Conservation (phyloP, 768 basidiomycete species). For the Nidula microcarpa region DNA sequence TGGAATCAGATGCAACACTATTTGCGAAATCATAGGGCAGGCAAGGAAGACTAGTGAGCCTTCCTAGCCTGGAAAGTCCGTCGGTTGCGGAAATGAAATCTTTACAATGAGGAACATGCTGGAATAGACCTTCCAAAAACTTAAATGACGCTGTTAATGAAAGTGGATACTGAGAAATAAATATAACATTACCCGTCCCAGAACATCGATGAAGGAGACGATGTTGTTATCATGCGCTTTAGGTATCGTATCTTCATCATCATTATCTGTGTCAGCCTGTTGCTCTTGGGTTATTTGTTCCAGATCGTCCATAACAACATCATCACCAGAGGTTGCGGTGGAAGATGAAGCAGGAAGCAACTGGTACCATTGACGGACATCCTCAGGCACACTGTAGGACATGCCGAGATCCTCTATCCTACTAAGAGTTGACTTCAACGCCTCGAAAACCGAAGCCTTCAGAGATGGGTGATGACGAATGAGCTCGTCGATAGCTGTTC, state of each 20-base stretch:
- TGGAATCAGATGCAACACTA: conserved; percentile 79
- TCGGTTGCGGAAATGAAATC: conserved; percentile 81
- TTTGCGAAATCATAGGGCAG: conserved; percentile 87
- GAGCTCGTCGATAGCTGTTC: conserved; percentile 90
- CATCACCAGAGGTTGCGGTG: conserved; percentile 20
- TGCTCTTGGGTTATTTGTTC: conserved; percentile 10
- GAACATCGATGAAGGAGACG: conserved; percentile 75
- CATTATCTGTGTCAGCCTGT: conserved; percentile 12
- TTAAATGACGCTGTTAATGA: conserved; percentile 21
- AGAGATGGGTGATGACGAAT: conserved; percentile 92
- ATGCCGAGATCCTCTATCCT: conserved; percentile 75
- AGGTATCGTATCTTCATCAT: conserved; percentile 19
- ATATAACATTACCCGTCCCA: conserved; percentile 59
- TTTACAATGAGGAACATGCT: conserved; percentile 83
- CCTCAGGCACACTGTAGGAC: conserved; percentile 49
- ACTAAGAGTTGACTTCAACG: conserved; percentile 65
- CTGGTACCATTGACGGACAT: conserved; percentile 66
- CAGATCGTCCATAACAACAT: conserved; percentile 51
- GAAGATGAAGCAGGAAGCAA: conserved; percentile 29
- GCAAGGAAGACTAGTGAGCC: conserved; percentile 79
- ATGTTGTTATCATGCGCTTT: conserved; percentile 73
- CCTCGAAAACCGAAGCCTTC: conserved; percentile 75
- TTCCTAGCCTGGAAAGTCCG: conserved; percentile 70
- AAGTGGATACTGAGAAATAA: background rate
- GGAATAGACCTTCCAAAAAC: conserved; percentile 95